Evolutionary conservation across 306 rosid species (phyloP).

Genomic region (Erythrophleum fordii): DNA sequence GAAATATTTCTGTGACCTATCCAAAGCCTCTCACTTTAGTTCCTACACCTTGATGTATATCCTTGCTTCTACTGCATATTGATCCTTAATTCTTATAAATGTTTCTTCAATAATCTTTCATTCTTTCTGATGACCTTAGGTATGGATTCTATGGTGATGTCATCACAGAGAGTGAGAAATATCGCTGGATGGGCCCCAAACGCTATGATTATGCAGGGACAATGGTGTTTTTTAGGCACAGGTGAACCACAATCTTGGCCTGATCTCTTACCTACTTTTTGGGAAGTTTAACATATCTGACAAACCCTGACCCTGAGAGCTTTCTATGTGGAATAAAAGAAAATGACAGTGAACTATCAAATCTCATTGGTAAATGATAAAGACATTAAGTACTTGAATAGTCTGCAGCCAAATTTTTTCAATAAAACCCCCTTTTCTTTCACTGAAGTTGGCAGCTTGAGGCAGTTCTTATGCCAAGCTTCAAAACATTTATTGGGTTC

Average conservation of each 20-base stretch:
- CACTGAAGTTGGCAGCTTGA: neutral
- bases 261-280: neutral
- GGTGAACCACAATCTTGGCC: constrained; percentile 48
- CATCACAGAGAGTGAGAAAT: constrained; percentile 90
- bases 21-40: neutral
- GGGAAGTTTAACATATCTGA: neutral
- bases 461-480: constrained; percentile 1
- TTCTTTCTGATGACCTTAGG: constrained; percentile 53
- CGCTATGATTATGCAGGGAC: constrained; percentile 98
- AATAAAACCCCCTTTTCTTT: neutral
- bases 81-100: constrained; percentile 11
- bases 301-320: neutral
- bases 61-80: constrained; percentile 30
- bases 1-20: neutral
- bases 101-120: constrained; percentile 37
- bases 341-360: neutral
- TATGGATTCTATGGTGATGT: constrained; percentile 99
- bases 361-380: neutral
- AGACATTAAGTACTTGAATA: too few relatives aligned
- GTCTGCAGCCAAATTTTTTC: neutral
- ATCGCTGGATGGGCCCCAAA: constrained; percentile 97
- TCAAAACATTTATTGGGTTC: neutral
- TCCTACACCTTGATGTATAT: constrained; percentile 22
- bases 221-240: constrained; percentile 80
- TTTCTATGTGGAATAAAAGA: neutral